Conservation (phyloP, 352 stramenopile species). For the Globisporangium abappressorium region DNA sequence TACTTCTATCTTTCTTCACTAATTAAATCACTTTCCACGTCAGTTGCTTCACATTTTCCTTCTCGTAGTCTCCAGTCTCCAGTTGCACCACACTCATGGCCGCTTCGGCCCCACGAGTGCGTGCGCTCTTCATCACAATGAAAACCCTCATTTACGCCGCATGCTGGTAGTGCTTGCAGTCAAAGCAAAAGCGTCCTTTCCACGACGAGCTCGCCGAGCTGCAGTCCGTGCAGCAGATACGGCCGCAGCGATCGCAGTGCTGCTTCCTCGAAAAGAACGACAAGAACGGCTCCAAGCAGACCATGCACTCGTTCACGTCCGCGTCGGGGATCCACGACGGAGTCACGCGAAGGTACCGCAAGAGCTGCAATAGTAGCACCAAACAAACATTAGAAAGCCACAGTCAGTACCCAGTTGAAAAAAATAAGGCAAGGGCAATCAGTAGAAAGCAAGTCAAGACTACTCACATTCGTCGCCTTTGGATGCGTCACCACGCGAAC, state of each 20-base stretch:
- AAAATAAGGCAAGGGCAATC: neutral
- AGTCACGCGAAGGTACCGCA: conserved; percentile 52
- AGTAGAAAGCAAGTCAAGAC: neutral
- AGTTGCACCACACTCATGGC: neutral
- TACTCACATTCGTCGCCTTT: conserved; percentile 59
- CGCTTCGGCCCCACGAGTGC: neutral
- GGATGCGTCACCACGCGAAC: conserved; percentile 50
- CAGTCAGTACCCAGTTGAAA: neutral
- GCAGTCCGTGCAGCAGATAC: conserved; percentile 78
- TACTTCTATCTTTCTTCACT: neutral
- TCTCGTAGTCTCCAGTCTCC: neutral
- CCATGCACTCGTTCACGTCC: conserved; percentile 61
- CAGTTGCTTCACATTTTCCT: neutral
- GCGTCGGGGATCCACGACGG: conserved; percentile 64
- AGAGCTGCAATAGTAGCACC: conserved; percentile 22
- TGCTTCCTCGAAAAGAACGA: conserved; percentile 73
- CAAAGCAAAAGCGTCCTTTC: conserved; percentile 73
- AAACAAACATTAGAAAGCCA: conserved; percentile 6
- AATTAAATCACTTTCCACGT: conserved; percentile 3
- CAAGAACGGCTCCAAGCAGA: conserved; percentile 66
- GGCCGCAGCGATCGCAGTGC: conserved; percentile 70
- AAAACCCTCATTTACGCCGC: conserved; percentile 22
- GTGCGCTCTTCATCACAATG: neutral
- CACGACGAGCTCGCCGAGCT: conserved; percentile 61
- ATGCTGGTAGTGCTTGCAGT: conserved; percentile 76